A percentile compares a stretch with the other conserved stretches of the same genome.
Conservation (phyloP, 345 rosid species). For the Abelmoschus esculentus region DNA sequence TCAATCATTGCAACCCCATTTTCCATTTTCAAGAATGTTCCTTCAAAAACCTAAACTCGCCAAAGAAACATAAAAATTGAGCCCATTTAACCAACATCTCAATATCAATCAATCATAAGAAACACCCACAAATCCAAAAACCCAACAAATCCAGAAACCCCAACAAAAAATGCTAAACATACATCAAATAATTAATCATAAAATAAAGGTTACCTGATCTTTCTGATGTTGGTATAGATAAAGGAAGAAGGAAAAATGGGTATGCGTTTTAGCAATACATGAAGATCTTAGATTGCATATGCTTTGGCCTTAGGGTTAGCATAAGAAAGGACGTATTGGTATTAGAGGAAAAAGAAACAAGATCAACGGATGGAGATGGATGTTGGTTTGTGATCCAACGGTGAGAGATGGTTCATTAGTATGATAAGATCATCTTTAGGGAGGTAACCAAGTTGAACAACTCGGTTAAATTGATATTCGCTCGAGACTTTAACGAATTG, state of each 20-base stretch:
- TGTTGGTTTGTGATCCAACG: no score
- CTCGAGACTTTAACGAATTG: no score
- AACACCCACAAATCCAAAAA: not conserved
- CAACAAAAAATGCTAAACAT: not conserved
- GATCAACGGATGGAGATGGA: no score
- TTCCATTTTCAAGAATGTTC: not conserved
- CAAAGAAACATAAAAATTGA: not conserved
- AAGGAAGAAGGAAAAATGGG: not conserved
- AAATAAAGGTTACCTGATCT: not conserved
- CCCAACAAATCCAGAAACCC: not conserved
- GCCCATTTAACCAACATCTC: not conserved
- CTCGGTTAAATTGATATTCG: no score
- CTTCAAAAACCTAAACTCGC: not conserved
- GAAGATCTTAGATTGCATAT: not conserved
- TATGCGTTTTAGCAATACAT: not conserved
- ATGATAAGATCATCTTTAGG: no score
- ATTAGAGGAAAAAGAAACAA: no score
- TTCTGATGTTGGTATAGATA: not conserved
- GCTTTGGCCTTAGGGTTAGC: constrained; percentile 43
- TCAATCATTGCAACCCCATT: constrained; percentile 21
- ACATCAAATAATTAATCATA: no score
- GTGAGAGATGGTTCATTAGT: no score
- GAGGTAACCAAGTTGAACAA: no score
- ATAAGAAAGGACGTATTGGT: not conserved
- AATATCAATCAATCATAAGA: not conserved